Evolutionary conservation across 257 asterid species (phyloP), one percentile per base, ranked within the genome.

Genomic region (Orobanche coerulescens): DNA sequence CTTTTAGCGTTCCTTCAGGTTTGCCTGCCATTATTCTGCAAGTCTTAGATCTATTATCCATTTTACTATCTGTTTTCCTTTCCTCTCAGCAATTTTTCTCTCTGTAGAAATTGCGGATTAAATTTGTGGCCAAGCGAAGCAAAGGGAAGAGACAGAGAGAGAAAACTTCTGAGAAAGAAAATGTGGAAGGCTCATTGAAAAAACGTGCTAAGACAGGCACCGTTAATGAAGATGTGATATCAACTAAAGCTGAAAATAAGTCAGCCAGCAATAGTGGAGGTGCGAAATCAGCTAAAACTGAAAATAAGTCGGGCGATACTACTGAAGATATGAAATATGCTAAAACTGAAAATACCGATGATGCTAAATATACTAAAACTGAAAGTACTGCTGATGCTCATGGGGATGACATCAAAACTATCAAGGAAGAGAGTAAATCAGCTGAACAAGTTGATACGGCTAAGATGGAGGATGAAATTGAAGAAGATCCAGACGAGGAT

Each of bases 1-100:
- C 85, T 93, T 52, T 73, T 89, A 68, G 47, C 70, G 59, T 93
- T 93, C 82, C 96, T 93, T 51, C 84, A 93, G 98, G 98, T 90
- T 78, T 46, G 78, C 30, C 56, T 71, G 56, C 67, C 26, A 62
- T 61, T 49, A 23, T 31, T 37, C 34, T 54, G 39, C 23, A 31
- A 49, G 57, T 60, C 66, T 19, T 34, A 42, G 22, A 55, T 65
- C 61, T 49, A 54, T 7, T 18, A 13, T 55, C 24, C n/a, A 15
- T 54, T 36, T 20, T 20, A 18, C 5, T 58, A 8, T 47, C 13
- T 36, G 22, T 13, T 43, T 28, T 25, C 16, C n/a, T 60, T 16
- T 58, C 66, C 54, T 49, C 57, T 50, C 16, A 19, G 49, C 33
- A 13, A 46, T 46, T 47, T 58, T 26, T 47, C 67, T 25, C 52